phyloP scores from a whole-genome alignment of 345 rosid genomes.

The Rhizophora apiculata region DNA sequence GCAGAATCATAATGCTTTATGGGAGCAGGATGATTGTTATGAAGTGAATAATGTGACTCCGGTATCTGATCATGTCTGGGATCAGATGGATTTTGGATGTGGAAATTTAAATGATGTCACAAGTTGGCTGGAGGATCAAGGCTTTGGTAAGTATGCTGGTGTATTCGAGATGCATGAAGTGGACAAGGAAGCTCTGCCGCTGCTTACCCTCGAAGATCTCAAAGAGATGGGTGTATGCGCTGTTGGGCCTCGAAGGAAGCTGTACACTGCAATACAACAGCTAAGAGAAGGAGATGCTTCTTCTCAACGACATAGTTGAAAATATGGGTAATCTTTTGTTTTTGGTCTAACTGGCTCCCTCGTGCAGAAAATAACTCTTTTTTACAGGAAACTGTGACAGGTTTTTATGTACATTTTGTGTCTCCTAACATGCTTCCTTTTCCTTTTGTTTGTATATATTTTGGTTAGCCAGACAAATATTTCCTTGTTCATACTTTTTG shows the following conservation, averaged over 20 bases:
- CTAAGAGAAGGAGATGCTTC: constrained; percentile 29
- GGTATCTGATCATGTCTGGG: constrained; percentile 13
- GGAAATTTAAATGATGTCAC: constrained; percentile 25
- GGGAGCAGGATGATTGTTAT: constrained; percentile 18
- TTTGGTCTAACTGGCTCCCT: constrained; percentile 7
- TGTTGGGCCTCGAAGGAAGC: constrained; percentile 56
- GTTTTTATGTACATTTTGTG: constrained; percentile 25
- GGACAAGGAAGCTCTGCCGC: constrained; percentile 48
- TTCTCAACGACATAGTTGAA: constrained; percentile 11
- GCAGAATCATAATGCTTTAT: constrained; percentile 13
- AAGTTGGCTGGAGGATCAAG: constrained; percentile 49
- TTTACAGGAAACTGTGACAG: constrained; percentile 10
- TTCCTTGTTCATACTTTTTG: constrained; percentile 10
- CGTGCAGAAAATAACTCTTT: constrained; percentile 14
- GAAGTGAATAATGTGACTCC: constrained; percentile 16
- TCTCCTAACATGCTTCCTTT: constrained; percentile 19
- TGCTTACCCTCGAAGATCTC: constrained; percentile 57
- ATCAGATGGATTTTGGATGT: constrained; percentile 13
- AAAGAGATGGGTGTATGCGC: constrained; percentile 58
- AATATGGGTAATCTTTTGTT: constrained; percentile 10
- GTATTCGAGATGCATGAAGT: constrained; percentile 53
- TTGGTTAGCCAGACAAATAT: constrained; percentile 4
- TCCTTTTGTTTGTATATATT: constrained; percentile 9
- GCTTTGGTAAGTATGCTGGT: constrained; percentile 47
- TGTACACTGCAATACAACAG: constrained; percentile 46